Base-by-base conservation (phyloP, 176 grass and related monocot species). In the Aechmea fasciata region DNA sequence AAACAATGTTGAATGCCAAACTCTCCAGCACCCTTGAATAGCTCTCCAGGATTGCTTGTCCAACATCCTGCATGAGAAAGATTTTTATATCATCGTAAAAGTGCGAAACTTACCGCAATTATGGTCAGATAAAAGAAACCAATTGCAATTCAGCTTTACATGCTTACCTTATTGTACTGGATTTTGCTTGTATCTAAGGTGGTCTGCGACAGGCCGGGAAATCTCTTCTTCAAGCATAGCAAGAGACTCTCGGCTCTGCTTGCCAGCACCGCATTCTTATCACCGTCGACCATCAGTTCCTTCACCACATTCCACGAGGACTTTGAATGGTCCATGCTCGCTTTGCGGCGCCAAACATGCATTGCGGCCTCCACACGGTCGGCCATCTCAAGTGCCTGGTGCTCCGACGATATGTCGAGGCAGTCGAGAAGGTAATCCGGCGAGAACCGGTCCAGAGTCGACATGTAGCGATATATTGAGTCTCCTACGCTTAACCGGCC, bases 101-200 rank as follows among this genome's bases (percentile, higher is more conserved):
- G 20, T 19, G 22, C 33, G 33, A 41, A 41, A 41, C 33, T 41
- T 41, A 41, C 33, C 33, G 4, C 33, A 41, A 41, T 8, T 0
- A 7, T 41, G 33, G 33, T 41, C 33, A 41, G 33, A 7, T 41
- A 41, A 41, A 41, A n/a, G n/a, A 41, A 41, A 41, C 33, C 33
- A 41, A 7, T 41, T 18, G 2, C 15, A 61, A 22, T 2, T 19
- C 20, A 18, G 55, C 17, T 2, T 18, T 20, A 2, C 61, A 50
- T 2, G 1, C 10, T 70, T 82, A 99, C 94, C 94, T 90, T 99
- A 73, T 99, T 99, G 71, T 80, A 93, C 61, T 99, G 94, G 63
- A 99, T 99, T 80, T 93, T 99, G 83, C 89, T 93, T 65, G 87
- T 99, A 77, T 99, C 94, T 10, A 99, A 80, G 17, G 94, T 99